Conservation (phyloP, 768 basidiomycete species). For the Dictyophora rubrovolvata region DNA sequence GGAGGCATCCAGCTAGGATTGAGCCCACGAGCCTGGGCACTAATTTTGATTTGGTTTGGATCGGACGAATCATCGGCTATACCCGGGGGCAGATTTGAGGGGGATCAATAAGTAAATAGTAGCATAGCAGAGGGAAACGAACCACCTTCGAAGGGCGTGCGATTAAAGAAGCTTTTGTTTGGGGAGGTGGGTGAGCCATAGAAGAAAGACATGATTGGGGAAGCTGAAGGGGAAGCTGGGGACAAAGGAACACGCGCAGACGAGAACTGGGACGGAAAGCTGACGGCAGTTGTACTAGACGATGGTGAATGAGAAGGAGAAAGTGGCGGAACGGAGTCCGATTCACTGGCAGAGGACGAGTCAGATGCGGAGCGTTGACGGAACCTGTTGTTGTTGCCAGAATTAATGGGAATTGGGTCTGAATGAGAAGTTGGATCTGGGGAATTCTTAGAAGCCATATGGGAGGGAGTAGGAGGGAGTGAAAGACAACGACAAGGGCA, state of each 20-base stretch:
- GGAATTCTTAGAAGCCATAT: background rate
- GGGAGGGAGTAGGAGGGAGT: background rate
- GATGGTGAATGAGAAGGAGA: slow-evolving; percentile 29
- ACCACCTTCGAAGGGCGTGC: slow-evolving; percentile 57
- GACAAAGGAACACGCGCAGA: slow-evolving; percentile 42
- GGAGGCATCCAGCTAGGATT: slow-evolving; percentile 40
- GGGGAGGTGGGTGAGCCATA: slow-evolving; percentile 47
- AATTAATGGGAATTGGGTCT: slow-evolving; percentile 51
- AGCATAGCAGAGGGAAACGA: slow-evolving; percentile 3
- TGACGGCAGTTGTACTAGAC: slow-evolving; percentile 21
- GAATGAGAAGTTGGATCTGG: slow-evolving; percentile 29
- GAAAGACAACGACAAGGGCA: background rate
- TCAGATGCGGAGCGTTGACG: slow-evolving; percentile 50
- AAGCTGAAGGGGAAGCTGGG: slow-evolving; percentile 47
- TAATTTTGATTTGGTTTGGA: slow-evolving; percentile 12
- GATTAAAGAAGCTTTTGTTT: slow-evolving; percentile 29
- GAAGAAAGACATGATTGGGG: slow-evolving; percentile 66
- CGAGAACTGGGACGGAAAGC: slow-evolving; percentile 23
- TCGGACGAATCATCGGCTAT: slow-evolving; percentile 30
- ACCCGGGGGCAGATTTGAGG: background rate
- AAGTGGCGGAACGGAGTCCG: slow-evolving; percentile 1
- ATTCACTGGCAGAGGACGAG: background rate
- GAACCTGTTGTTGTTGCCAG: slow-evolving; percentile 23
- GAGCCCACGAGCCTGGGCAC: slow-evolving; percentile 48
- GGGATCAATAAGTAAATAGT: background rate